Percentiles rank a stretch among this genome's conserved stretches.
Conservation (phyloP, 2,329 filamentous ascomycete species). For the Allantophomopsis lycopodina region DNA sequence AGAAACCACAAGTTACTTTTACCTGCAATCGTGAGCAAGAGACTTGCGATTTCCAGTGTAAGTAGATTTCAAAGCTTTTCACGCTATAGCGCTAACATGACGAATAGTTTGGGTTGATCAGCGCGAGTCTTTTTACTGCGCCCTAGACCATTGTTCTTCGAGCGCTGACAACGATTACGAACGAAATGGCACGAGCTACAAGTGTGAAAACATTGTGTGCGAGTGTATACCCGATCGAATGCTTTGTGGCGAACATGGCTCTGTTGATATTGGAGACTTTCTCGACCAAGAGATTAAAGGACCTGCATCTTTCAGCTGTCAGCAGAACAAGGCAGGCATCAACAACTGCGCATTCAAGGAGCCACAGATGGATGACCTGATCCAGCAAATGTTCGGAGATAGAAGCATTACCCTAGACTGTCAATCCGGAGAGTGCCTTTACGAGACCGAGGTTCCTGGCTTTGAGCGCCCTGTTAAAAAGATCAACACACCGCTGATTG, state of each 20-base stretch:
- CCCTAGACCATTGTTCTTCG: constrained; percentile 68
- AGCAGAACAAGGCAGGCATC: constrained; percentile 44
- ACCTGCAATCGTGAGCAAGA: constrained; percentile 64
- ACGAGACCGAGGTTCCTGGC: constrained; percentile 84
- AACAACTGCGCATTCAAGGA: constrained; percentile 76
- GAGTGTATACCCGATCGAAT: constrained; percentile 82
- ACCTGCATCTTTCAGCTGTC: constrained; percentile 72
- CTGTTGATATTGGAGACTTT: constrained; percentile 86
- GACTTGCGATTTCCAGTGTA: constrained; percentile 91
- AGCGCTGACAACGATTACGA: constrained; percentile 51
- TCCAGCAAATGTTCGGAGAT: constrained; percentile 81
- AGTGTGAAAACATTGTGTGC: constrained; percentile 74
- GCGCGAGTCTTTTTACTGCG: constrained; percentile 91
- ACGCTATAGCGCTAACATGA: constrained; percentile 6
- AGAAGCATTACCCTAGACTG: constrained; percentile 76
- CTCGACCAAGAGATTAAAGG: constrained; percentile 71
- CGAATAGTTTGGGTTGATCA: constrained; percentile 80
- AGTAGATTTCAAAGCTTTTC: too few relatives aligned
- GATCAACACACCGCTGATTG: constrained; percentile 95
- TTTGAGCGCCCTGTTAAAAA: constrained; percentile 80
- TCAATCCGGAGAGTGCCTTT: constrained; percentile 79
- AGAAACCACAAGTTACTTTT: constrained; percentile 89
- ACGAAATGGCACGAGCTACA: constrained; percentile 72
- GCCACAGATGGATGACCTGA: constrained; percentile 83
- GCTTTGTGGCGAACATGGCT: constrained; percentile 84